Percentiles rank a stretch among this genome's conserved stretches.
These are phyloP conservation scores for Ogataea populi-albae DNA, from an alignment of 805 yeast species.

Conservation along the genomic window DNA sequence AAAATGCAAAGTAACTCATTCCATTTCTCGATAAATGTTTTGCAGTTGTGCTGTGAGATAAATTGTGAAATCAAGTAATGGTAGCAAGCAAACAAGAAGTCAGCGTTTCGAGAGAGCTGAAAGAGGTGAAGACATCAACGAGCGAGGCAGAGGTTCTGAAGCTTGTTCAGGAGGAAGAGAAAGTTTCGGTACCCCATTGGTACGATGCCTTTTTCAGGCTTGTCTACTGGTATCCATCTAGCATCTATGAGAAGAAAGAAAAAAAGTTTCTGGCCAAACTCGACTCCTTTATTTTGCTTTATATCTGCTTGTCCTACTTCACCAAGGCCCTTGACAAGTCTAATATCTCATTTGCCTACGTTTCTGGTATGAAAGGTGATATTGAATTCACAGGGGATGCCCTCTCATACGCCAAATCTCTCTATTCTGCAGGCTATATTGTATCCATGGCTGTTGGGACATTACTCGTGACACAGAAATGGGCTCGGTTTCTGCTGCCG, in stretches of 20 bases:
- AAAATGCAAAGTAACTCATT: too few relatives aligned
- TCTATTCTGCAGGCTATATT: conserved; percentile 35
- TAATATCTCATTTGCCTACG: conserved; percentile 64
- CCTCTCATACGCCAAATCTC: conserved; percentile 33
- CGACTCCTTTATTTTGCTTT: conserved; percentile 50
- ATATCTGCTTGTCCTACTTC: conserved; percentile 57
- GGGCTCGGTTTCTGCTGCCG: conserved; percentile 25
- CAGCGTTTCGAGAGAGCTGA: too few relatives aligned
- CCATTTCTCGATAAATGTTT: too few relatives aligned
- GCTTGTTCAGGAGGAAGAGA: conserved; percentile 32
- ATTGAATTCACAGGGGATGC: conserved; percentile 54
- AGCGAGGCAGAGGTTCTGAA: conserved; percentile 13
- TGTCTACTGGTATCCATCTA: conserved; percentile 41
- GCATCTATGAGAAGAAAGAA: conserved; percentile 26
- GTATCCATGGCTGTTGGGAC: conserved; percentile 27
- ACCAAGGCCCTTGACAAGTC: conserved; percentile 63
- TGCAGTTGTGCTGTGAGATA: too few relatives aligned
- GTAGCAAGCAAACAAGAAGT: too few relatives aligned
- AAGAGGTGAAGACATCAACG: conserved; percentile 4
- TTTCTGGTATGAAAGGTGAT: conserved; percentile 58
- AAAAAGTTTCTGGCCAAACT: conserved; percentile 48
- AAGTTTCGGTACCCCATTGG: conserved; percentile 41
- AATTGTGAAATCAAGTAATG: too few relatives aligned
- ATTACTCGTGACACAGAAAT: conserved; percentile 21
- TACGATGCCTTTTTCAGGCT: conserved; percentile 55